Base-by-base conservation (phyloP, 257 asterid genomes). In the Parsonsia alboflavescens region DNA sequence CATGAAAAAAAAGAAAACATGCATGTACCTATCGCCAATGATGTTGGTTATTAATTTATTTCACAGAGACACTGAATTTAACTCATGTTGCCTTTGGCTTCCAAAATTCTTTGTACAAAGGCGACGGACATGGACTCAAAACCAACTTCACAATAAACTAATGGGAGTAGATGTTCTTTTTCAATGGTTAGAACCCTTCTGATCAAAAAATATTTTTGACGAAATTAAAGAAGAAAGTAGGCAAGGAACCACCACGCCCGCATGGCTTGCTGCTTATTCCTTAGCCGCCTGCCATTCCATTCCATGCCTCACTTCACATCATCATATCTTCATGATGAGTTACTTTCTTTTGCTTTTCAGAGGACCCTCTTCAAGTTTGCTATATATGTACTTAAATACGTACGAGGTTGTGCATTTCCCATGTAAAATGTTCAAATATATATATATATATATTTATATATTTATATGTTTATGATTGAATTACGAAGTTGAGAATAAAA, bases 171-270 rank as follows among this genome's bases (percentile, higher is more conserved):
- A 16, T 65, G 28, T 64, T 63, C n/a, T 16, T 63, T 63, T 41
- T 36, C 48, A 64, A 64, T 62, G 41, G 58, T 52, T 16, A 7
- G 11, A 3, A 63, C 7, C 26, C 44, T 62, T 62, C 30, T 7
- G 22, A 56, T 52, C 22, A 16, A 16, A 50, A n/a, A 52, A 62
- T 16, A 33, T 36, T 28, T 64, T 65, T 65, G 70, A 39, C 70
- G 30, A 30, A 30, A 33, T 21, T 2, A 50, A 50, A 48, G 16
- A 36, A 49, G 19, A 39, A 2, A 28, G 50, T 65, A 65, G 70
- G 69, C 48, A 33, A 3, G 45, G 48, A 63, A 46, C 16, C 70
- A 65, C 26, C 70, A 65, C 26, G 11, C n/a, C 70, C 70, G 70
- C 70, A 65, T 65, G 70, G 24, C 17, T 28, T 65, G 69, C 50